Base-by-base conservation (phyloP, 257 asterid genomes). In the Nicotiana benthamiana region DNA sequence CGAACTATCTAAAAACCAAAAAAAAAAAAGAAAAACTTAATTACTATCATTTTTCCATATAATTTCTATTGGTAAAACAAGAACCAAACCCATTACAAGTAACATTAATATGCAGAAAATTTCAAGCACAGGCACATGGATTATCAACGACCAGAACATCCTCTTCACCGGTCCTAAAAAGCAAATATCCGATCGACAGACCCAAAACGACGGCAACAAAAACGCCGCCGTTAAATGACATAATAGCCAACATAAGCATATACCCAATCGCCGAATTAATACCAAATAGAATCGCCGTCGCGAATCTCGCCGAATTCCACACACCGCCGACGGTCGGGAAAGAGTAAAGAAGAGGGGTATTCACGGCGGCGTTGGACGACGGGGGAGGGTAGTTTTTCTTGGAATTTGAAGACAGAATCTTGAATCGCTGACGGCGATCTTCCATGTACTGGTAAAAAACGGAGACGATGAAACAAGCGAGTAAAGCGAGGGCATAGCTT, bases 211-310 rank as follows among this genome's bases (percentile, higher is more conserved):
- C 88, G 13, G 97, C 97, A 16, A 90, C 43, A 56, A 94, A 89
- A 6, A 94, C 97, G 28, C 98, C 98, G 57, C 84, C 97, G 84
- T 94, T 94, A 80, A 90, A 94, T 4, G 98, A 92, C 98, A 94
- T 94, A 62, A 94, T 76, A 66, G 97, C 97, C 66, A 94, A 86
- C 98, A 94, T 94, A 93, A 92, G 64, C 8, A 91, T 64, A 53
- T 94, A 94, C 1, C 98, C 98, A 83, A 94, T 90, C 70, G 93
- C 97, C 0, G 98, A 88, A 80, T 92, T 91, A 20, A 94, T 56
- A 48, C 92, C 94, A 66, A 94, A 94, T 54, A 91, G 26, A 77
- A 87, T 26, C 61, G 97, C 90, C 70, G 89, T 97, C 0, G 87
- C 86, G 43, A 86, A 56, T 48, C 86, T 90, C 16, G 88, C 62